These are phyloP conservation scores for Sphagnurus paluster DNA, from an alignment of 1,284 basidiomycete species.

Conservation along the genomic window DNA sequence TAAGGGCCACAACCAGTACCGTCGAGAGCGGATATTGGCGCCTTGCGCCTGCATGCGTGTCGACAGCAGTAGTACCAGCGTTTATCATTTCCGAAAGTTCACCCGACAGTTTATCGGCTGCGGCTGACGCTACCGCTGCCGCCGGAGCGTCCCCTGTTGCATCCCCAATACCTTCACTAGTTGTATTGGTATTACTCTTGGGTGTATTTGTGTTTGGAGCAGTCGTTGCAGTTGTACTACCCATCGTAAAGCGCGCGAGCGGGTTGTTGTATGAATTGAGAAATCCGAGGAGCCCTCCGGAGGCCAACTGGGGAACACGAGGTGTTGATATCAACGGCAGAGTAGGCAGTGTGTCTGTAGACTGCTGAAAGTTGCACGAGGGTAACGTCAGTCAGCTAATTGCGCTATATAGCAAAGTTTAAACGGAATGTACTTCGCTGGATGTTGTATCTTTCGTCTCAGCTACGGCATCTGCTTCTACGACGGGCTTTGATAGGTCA, in stretches of 20 bases:
- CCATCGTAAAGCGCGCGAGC: constrained; percentile 35
- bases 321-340: constrained; percentile 15
- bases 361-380: constrained; percentile 10
- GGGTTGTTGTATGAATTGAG: constrained; percentile 34
- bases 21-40: constrained; percentile 48
- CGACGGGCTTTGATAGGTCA: constrained; percentile 12
- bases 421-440: constrained; percentile 20
- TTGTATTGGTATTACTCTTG: constrained; percentile 11
- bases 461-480: constrained; percentile 10
- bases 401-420: neutral
- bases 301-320: constrained; percentile 22
- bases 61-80: constrained; percentile 15
- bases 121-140: constrained; percentile 10
- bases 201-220: constrained; percentile 13
- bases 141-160: constrained; percentile 1
- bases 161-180: constrained; percentile 6
- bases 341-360: constrained; percentile 14
- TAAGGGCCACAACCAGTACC: constrained; percentile 78
- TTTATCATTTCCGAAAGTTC: constrained; percentile 26
- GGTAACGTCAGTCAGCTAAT: constrained; percentile 3
- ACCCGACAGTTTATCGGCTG: constrained; percentile 21
- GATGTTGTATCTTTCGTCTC: constrained; percentile 24
- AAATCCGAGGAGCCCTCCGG: constrained; percentile 40
- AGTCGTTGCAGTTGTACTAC: constrained; percentile 15
- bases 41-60: constrained; percentile 11